Evolutionary conservation across 2,329 filamentous ascomycete genomes (phyloP), one percentile per base, ranked within the genome.

Genomic region (Diaporthe sp.): DNA sequence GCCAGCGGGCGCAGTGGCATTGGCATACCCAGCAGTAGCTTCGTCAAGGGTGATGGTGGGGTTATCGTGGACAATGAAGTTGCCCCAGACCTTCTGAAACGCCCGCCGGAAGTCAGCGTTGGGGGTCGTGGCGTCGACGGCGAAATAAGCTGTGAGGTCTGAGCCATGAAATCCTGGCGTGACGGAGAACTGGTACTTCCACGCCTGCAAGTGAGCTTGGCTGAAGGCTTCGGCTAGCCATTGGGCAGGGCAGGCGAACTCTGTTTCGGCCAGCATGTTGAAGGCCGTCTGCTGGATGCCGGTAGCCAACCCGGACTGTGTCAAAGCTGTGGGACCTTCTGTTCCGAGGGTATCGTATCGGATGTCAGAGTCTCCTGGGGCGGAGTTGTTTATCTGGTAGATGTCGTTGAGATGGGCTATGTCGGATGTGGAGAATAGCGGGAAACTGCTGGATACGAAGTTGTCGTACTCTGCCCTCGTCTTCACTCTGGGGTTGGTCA

Each of bases 181-280:
- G 44, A 84, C 80, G 22, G 82, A 84, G 76, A 84, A 87, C 76
- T 87, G 85, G 73, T 87, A 87, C 72, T 84, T 85, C 82, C 84
- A 87, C n/a, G 81, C 81, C 44, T 81, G 74, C 8, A 80, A 79
- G n/a, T 74, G 77, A 37, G 78, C 79, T 31, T 77, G 75, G 71
- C 77, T 82, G 76, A 85, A 89, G 2, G 87, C 86, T 60, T 85
- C 83, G 15, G 85, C 84, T 63, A 88, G 80, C 87, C 87, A 90
- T 80, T 89, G 88, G 0, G 85, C 84, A 0, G 88, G 86, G 76
- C 88, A 90, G 55, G 86, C 82, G 73, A 89, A 89, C 2, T 86
- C 88, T 1, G 84, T 85, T 81, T 90, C 88, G 42, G 85, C 86
- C 55, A 85, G 87, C 63, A 90, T 84, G 78, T 88, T 85, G 74